Percentiles rank a stretch among this genome's conserved stretches.
Conservation (phyloP, 257 asterid genomes). For the Euphrasia confusa region DNA sequence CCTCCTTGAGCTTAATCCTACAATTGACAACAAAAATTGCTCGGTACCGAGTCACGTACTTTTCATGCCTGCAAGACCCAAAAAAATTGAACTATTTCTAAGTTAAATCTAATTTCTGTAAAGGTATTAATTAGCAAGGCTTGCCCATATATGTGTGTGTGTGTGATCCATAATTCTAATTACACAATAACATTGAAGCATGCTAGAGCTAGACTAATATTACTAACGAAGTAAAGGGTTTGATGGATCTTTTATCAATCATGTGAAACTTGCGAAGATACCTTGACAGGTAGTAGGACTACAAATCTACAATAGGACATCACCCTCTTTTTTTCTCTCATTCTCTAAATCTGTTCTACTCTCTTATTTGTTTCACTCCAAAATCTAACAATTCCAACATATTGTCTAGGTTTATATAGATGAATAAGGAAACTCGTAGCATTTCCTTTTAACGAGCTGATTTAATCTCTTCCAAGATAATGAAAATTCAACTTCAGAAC, state of each 20-base stretch:
- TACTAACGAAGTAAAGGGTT: background rate
- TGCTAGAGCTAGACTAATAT: background rate
- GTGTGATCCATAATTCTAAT: background rate
- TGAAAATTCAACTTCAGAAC: background rate
- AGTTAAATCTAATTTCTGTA: background rate
- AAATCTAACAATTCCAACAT: background rate
- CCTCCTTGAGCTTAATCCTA: constrained; percentile 36
- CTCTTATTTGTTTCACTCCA: background rate
- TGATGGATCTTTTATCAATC: background rate
- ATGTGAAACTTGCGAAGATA: background rate
- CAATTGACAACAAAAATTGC: constrained; percentile 85
- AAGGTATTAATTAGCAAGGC: background rate
- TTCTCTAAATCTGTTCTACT: background rate
- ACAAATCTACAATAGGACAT: background rate
- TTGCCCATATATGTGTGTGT: too few relatives aligned
- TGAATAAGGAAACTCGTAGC: background rate
- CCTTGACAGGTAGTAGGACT: background rate
- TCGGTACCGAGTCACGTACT: constrained; percentile 62
- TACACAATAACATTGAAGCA: background rate
- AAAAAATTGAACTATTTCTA: background rate
- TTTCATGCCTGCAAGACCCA: constrained; percentile 68
- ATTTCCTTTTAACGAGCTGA: background rate
- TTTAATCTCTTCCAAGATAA: background rate
- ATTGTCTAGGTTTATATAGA: background rate
- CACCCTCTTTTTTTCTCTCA: background rate